Percentiles rank a stretch among this genome's conserved stretches.
These are phyloP conservation scores for Cyclotella kingstonii DNA, from an alignment of 108 stramenopile genomes.

Conservation along the genomic window DNA sequence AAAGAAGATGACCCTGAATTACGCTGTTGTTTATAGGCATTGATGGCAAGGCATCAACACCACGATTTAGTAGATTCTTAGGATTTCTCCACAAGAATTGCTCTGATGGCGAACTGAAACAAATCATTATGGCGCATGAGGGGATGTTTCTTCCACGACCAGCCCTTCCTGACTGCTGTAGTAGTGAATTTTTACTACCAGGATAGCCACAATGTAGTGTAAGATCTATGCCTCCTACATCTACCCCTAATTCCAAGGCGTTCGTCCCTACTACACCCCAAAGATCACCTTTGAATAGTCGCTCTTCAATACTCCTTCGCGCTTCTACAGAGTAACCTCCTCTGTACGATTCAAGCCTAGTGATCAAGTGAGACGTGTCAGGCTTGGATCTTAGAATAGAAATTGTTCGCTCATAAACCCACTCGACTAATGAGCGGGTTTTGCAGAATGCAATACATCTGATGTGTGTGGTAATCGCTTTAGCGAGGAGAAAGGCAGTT, in stretches of 20 bases:
- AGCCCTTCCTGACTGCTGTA: slow-evolving; percentile 95
- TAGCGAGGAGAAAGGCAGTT: slow-evolving; percentile 86
- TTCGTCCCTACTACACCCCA: slow-evolving; percentile 89
- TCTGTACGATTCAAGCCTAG: slow-evolving; percentile 86
- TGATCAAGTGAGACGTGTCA: slow-evolving; percentile 44
- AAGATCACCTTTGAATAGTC: slow-evolving; percentile 81
- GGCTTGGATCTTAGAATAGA: slow-evolving; percentile 47
- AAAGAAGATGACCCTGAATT: slow-evolving; percentile 86
- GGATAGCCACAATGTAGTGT: slow-evolving; percentile 94
- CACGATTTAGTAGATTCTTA: slow-evolving; percentile 54
- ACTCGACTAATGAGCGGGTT: slow-evolving; percentile 92
- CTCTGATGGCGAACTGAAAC: slow-evolving; percentile 85
- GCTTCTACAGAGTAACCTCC: slow-evolving; percentile 91
- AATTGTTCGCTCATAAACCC: slow-evolving; percentile 72
- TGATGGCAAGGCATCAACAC: slow-evolving; percentile 74
- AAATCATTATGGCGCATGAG: slow-evolving; percentile 85
- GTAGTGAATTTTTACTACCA: slow-evolving; percentile 58
- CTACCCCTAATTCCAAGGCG: slow-evolving; percentile 95
- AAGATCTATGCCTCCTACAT: slow-evolving; percentile 92
- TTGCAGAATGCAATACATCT: slow-evolving; percentile 94
- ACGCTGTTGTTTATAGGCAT: slow-evolving; percentile 76
- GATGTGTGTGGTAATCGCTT: slow-evolving; percentile 69
- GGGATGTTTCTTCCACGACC: slow-evolving; percentile 73
- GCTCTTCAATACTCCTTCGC: slow-evolving; percentile 85
- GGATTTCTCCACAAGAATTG: slow-evolving; percentile 86